These are phyloP conservation scores for Truncatella angustata DNA, from an alignment of 2,329 filamentous ascomycete genomes.

Conservation along the genomic window DNA sequence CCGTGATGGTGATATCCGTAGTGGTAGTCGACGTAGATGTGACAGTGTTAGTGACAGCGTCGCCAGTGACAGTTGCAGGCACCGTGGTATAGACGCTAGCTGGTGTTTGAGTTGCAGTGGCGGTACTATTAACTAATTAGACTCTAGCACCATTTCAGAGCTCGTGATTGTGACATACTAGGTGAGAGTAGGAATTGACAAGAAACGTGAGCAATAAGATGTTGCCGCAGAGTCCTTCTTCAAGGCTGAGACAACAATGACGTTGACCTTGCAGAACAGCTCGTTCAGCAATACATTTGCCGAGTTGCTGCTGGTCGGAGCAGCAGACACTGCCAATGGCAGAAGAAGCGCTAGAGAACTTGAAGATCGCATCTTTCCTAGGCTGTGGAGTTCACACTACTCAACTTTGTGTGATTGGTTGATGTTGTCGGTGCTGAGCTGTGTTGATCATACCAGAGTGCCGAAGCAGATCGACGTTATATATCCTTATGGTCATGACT, in stretches of 20 bases:
- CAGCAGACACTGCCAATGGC: slow-evolving; percentile 1
- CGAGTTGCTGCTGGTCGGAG: not conserved
- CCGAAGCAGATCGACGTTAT: no score
- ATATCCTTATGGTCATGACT: no score
- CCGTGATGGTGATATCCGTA: not conserved
- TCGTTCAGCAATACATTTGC: slow-evolving; percentile 3
- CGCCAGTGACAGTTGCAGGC: slow-evolving; percentile 8
- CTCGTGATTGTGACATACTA: not conserved
- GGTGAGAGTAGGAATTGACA: slow-evolving; percentile 2
- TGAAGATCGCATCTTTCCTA: slow-evolving; percentile 1
- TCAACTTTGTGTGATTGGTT: no score
- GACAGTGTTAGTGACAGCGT: not conserved
- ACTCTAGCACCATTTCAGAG: not conserved
- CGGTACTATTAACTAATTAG: not conserved
- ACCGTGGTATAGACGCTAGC: slow-evolving; percentile 7
- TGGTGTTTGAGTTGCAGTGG: slow-evolving; percentile 4
- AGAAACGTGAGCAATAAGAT: slow-evolving; percentile 13
- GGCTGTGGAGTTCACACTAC: no score
- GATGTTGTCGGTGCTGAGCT: no score
- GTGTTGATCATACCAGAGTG: no score
- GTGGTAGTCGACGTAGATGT: slow-evolving; percentile 1
- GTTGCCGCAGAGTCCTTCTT: slow-evolving; percentile 8
- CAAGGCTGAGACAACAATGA: slow-evolving; percentile 9
- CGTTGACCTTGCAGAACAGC: slow-evolving; percentile 12
- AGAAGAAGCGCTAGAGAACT: slow-evolving; percentile 1